These are phyloP conservation scores for Metschnikowia proteae DNA, from an alignment of 805 yeast genomes.

Conservation along the genomic window DNA sequence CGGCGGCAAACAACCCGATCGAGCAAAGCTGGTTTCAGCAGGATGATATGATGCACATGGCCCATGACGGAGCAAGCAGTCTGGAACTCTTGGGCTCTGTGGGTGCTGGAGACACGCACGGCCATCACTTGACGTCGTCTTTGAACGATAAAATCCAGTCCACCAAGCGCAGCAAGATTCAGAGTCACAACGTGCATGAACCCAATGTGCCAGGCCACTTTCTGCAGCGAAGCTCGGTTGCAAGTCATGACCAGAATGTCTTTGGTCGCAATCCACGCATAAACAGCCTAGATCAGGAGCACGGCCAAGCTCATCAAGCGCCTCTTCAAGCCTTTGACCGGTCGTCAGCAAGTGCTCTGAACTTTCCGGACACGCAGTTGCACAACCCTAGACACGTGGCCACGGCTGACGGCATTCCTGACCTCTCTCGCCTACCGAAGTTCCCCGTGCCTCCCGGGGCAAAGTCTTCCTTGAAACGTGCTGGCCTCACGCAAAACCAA, in stretches of 20 bases:
- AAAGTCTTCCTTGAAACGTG: slow-evolving; percentile 54
- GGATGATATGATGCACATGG: neutral
- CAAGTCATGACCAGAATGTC: neutral
- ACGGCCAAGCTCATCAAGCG: neutral
- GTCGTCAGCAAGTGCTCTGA: neutral
- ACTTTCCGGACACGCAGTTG: neutral
- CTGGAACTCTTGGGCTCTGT: neutral
- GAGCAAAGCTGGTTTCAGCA: neutral
- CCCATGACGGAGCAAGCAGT: neutral
- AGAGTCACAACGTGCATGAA: slow-evolving; percentile 4
- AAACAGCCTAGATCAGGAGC: neutral
- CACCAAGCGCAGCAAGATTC: slow-evolving; percentile 10
- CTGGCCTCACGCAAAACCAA: slow-evolving; percentile 65
- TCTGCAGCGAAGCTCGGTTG: neutral
- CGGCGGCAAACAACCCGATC: neutral
- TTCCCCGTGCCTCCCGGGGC: slow-evolving; percentile 75
- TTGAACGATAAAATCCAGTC: slow-evolving; percentile 14
- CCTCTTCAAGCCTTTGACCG: neutral
- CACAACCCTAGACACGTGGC: neutral
- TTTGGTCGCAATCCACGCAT: neutral
- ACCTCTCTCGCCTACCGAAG: slow-evolving; percentile 46
- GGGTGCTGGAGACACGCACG: slow-evolving; percentile 3
- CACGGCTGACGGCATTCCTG: slow-evolving; percentile 8
- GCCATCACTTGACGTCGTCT: slow-evolving; percentile 6
- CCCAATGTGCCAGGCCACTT: neutral